Conservation (phyloP, 441 rosid genomes). For the Adansonia madagascariensis region DNA sequence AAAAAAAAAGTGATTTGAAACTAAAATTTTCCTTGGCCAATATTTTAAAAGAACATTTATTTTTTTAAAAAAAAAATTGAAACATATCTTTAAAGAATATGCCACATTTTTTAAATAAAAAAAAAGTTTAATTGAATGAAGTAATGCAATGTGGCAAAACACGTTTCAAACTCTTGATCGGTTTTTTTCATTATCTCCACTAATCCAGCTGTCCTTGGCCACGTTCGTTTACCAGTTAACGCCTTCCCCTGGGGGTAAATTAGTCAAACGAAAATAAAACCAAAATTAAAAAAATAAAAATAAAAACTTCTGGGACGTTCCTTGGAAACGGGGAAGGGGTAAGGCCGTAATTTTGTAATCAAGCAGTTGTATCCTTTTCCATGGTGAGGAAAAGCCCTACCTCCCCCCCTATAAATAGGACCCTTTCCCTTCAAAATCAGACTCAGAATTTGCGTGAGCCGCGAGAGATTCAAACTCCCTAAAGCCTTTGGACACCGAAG, state of each 20-base stretch:
- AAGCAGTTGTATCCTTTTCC: background rate
- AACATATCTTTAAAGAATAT: background rate
- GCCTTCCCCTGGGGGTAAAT: background rate
- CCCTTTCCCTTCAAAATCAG: background rate
- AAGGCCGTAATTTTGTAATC: background rate
- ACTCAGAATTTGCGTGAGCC: constrained; percentile 10
- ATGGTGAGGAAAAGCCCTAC: background rate
- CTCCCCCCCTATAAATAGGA: background rate
- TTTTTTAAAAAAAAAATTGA: background rate
- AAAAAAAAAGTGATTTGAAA: too few relatives aligned
- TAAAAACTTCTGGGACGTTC: background rate
- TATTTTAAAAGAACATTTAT: background rate
- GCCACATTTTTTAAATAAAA: background rate
- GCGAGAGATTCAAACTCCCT: background rate
- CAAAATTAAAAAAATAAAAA: background rate
- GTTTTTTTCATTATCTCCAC: background rate
- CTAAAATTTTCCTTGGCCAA: background rate
- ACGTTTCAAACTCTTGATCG: background rate
- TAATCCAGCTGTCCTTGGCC: background rate
- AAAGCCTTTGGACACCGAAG: background rate
- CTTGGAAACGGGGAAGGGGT: background rate
- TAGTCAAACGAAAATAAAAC: background rate
- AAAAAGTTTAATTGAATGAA: background rate
- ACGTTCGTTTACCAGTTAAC: background rate
- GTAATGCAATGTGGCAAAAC: background rate